Conservation (phyloP, 257 asterid species). For the Solanum bukasovii region DNA sequence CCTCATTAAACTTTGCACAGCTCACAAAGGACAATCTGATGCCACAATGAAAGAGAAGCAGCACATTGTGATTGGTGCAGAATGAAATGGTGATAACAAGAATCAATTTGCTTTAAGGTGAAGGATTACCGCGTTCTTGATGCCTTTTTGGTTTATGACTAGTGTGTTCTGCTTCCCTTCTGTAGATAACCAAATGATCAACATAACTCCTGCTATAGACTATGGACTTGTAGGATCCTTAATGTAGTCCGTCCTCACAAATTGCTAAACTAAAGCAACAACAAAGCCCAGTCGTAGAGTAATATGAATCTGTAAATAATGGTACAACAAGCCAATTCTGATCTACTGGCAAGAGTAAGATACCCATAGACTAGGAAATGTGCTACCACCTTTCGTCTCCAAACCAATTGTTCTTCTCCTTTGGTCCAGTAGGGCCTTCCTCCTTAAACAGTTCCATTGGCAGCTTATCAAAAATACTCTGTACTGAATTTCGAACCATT, state of each 20-base stretch:
- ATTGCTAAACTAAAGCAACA: background rate
- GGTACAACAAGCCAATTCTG: background rate
- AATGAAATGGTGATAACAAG: background rate
- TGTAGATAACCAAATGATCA: background rate
- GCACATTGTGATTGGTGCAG: background rate
- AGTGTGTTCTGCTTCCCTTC: background rate
- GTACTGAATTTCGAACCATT: conserved; percentile 27
- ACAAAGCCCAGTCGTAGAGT: background rate
- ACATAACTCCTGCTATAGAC: background rate
- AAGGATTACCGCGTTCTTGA: background rate
- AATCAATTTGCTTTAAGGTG: background rate
- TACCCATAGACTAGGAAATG: background rate
- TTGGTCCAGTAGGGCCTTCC: conserved; percentile 94
- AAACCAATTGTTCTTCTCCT: conserved; percentile 96
- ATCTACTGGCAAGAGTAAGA: background rate
- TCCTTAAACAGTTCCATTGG: conserved; percentile 79
- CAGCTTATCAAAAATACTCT: conserved; percentile 38
- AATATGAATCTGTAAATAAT: background rate
- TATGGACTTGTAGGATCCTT: background rate
- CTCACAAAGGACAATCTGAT: background rate
- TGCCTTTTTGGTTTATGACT: background rate
- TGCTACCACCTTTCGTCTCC: conserved; percentile 83
- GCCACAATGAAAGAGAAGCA: background rate
- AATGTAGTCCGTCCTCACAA: background rate
- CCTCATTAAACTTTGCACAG: no score